phyloP scores from a whole-genome alignment of 1,139 yeast genomes.

The Spathaspora jeffriesii region DNA sequence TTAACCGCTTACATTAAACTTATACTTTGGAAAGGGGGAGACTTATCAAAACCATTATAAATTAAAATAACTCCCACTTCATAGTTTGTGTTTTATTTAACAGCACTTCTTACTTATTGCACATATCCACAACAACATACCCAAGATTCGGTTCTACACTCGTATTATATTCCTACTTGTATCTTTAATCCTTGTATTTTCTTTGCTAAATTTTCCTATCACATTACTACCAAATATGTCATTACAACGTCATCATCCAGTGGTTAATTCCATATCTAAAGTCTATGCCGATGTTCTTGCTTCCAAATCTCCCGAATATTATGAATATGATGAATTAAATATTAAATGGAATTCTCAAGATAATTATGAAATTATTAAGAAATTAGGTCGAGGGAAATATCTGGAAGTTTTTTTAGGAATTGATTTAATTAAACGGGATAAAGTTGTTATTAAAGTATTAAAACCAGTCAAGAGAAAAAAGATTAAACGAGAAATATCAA shows the following conservation, averaged over 20 bases:
- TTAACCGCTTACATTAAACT: neutral
- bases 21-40: neutral
- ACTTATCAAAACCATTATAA: neutral
- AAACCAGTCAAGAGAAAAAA: constrained; percentile 98
- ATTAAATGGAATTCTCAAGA: constrained; percentile 51
- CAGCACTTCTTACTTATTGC: neutral
- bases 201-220: constrained; percentile 8
- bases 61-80: neutral
- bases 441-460: constrained; percentile 87
- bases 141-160: constrained; percentile 7
- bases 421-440: constrained; percentile 31
- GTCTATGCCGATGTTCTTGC: constrained; percentile 47
- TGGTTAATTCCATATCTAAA: constrained; percentile 34
- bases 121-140: neutral
- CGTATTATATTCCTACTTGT: constrained; percentile 3
- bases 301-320: constrained; percentile 43
- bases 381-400: constrained; percentile 50
- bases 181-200: constrained; percentile 5
- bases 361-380: constrained; percentile 45
- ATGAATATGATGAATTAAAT: constrained; percentile 49
- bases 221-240: constrained; percentile 8
- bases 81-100: neutral
- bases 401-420: constrained; percentile 48
- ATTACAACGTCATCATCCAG: constrained; percentile 10
- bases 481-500: constrained; percentile 92